Conservation (phyloP, 139 green algal species). For the Chlamydomonas eustigma region DNA sequence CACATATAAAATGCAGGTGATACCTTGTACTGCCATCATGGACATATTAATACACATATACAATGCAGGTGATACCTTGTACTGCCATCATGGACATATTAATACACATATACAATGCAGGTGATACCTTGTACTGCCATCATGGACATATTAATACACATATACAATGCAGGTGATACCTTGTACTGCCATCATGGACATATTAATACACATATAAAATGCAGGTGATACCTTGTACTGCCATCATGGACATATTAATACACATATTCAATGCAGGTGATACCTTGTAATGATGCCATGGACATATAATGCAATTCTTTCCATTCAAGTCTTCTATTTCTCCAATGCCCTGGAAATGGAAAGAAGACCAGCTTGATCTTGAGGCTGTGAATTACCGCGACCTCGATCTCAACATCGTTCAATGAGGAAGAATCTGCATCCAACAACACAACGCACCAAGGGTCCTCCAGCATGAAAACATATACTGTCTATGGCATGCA, state of each 20-base stretch:
- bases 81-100: conserved; percentile 34
- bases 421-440: background rate
- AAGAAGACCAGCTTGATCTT: background rate
- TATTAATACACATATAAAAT: no score
- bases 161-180: conserved; percentile 50
- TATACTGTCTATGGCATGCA: conserved; percentile 49
- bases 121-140: conserved; percentile 63
- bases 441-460: conserved; percentile 32
- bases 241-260: background rate
- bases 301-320: conserved; percentile 48
- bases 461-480: conserved; percentile 62
- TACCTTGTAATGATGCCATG: conserved; percentile 63
- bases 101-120: no score
- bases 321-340: conserved; percentile 63
- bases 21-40: conserved; percentile 63
- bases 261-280: conserved; percentile 5
- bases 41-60: conserved; percentile 47
- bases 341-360: conserved; percentile 37
- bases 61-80: conserved; percentile 59
- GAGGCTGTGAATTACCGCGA: background rate
- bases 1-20: conserved; percentile 12
- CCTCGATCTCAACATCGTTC: background rate
- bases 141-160: conserved; percentile 56
- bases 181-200: conserved; percentile 48
- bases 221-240: background rate